Base-by-base conservation (phyloP, 768 basidiomycete species). In the Hygrocybe punicea region DNA sequence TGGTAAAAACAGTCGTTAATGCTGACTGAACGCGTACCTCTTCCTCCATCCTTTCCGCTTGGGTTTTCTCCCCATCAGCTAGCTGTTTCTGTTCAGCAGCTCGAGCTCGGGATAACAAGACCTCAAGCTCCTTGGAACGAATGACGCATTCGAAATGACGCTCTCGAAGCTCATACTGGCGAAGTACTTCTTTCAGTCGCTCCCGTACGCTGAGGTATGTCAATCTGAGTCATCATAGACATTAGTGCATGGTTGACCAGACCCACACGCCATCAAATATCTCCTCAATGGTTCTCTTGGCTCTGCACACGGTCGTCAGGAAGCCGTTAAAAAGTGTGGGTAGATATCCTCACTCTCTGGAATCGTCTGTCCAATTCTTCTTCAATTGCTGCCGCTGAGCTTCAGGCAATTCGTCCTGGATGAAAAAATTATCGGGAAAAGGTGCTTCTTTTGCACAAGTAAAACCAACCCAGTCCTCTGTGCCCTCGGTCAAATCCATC, bases 141-240 rank as follows among this genome's bases (percentile, higher is more conserved):
- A 94, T 86, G 25, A 94, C 87, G 61, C 90, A 92, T 73, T 93
- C 92, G 63, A 93, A 94, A 76, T 94, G 92, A 67, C 85, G 86
- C 75, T 94, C 92, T 58, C 92, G 87, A 55, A 93, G 83, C 66
- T 94, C 88, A 67, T 94, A 94, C 67, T 93, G 91, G 23, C 85
- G 84, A 44, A 94, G 82, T 35, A 94, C 82, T 63, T 92, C 89
- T 67, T 92, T 93, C 70, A 94, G 78, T 48, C 92, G 85, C 72
- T 91, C 89, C 34, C 89, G 87, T 42, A 91, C 85, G 58, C 92
- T 93, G 61, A 46, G 47, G 13, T 58, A 36, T 53, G 49, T 59
- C 51, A 49, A 36, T 59, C n/a, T 13, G n/a, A 54, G 56, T 48
- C 49, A 60, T 19, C 10, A 17, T 42, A 49, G 19, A 51, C 39